phyloP scores from a whole-genome alignment of 768 basidiomycete species.

The Boletus rubroflammeus region DNA sequence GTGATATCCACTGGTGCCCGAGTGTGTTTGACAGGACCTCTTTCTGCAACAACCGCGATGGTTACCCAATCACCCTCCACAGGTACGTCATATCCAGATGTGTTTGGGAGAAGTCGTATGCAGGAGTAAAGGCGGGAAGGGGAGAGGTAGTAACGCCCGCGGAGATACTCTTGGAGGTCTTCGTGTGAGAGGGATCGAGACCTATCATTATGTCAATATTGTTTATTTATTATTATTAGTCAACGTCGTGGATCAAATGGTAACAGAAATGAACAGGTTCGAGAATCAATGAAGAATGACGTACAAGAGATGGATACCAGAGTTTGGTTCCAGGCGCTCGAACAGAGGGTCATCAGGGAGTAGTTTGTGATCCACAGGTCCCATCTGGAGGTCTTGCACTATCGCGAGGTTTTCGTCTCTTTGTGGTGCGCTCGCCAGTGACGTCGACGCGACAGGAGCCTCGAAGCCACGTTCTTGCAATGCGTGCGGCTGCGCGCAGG shows the following conservation, averaged over 20 bases:
- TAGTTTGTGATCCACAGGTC: conserved; percentile 72
- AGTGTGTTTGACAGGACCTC: conserved; percentile 72
- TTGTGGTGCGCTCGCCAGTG: conserved; percentile 5
- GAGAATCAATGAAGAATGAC: conserved; percentile 30
- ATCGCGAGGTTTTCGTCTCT: conserved; percentile 66
- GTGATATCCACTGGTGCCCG: conserved; percentile 57
- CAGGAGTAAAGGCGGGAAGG: conserved; percentile 88
- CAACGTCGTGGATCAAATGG: neutral
- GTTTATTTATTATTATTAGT: conserved; percentile 1
- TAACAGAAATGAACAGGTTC: neutral
- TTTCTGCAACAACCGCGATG: conserved; percentile 92
- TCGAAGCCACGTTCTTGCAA: conserved; percentile 9
- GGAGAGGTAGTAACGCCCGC: conserved; percentile 81
- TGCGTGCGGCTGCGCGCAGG: neutral
- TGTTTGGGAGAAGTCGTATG: conserved; percentile 70
- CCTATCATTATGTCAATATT: conserved; percentile 38
- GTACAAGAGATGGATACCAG: conserved; percentile 78
- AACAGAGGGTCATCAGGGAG: conserved; percentile 74
- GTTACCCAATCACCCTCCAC: conserved; percentile 93
- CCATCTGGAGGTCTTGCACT: conserved; percentile 72
- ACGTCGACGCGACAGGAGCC: conserved; percentile 2
- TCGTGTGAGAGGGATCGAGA: conserved; percentile 72
- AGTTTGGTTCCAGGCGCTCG: conserved; percentile 83
- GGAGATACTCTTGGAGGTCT: conserved; percentile 75
- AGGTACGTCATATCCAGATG: conserved; percentile 87